Evolutionary conservation across 495 filamentous ascomycete species (phyloP).

Genomic region (Margaritispora aquatica): DNA sequence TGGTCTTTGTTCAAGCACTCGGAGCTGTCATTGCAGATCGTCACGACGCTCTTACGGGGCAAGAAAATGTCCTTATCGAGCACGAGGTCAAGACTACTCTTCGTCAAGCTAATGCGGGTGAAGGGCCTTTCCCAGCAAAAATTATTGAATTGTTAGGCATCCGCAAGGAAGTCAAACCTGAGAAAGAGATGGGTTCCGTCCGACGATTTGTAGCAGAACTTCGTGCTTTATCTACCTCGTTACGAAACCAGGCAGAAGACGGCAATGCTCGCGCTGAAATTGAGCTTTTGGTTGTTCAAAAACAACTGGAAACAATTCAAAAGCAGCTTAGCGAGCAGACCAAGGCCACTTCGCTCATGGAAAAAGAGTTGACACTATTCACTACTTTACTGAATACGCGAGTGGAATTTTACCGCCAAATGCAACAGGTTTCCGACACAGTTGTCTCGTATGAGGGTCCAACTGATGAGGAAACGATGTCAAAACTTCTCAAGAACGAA

Average conservation of each 20-base stretch:
- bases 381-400: conserved; percentile 72
- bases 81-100: conserved; percentile 61
- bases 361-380: conserved; percentile 72
- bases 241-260: conserved; percentile 54
- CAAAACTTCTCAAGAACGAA: conserved; percentile 37
- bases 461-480: conserved; percentile 8
- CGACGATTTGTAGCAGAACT: conserved; percentile 63
- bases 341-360: conserved; percentile 53
- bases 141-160: conserved; percentile 53
- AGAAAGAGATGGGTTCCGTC: conserved; percentile 53
- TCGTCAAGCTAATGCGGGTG: conserved; percentile 48
- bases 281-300: conserved; percentile 53
- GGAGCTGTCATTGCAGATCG: conserved; percentile 72
- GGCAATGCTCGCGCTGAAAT: conserved; percentile 55
- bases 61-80: conserved; percentile 71
- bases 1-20: conserved; percentile 74
- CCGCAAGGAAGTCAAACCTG: conserved; percentile 52
- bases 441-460: conserved; percentile 60
- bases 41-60: conserved; percentile 65
- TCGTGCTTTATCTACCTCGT: conserved; percentile 51
- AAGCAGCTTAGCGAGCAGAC: conserved; percentile 55
- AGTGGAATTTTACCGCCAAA: conserved; percentile 80
- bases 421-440: conserved; percentile 83
- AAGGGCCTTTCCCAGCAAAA: conserved; percentile 67
- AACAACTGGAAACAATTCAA: conserved; percentile 49